phyloP scores from a whole-genome alignment of 176 grass and related monocot genomes.

The Aegilops tauschii region DNA sequence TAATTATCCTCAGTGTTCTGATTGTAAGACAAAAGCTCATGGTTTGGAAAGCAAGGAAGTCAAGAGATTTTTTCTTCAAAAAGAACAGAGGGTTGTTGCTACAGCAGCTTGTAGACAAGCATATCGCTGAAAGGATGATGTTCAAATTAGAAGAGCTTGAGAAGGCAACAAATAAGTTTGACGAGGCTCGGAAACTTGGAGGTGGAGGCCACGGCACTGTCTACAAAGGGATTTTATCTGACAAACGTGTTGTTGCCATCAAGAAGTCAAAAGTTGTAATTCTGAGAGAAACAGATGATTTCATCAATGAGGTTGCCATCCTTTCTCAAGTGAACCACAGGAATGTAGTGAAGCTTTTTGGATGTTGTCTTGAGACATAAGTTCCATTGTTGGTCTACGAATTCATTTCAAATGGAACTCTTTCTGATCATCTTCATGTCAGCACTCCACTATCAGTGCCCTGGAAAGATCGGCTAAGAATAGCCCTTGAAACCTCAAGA shows the following conservation, averaged over 20 bases:
- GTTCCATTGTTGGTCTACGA: slow-evolving; percentile 45
- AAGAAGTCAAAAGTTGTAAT: slow-evolving; percentile 47
- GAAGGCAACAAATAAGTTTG: slow-evolving; percentile 53
- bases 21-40: slow-evolving; percentile 32
- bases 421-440: slow-evolving; percentile 38
- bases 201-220: slow-evolving; percentile 44
- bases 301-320: slow-evolving; percentile 47
- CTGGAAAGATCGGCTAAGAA: slow-evolving; percentile 40
- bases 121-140: slow-evolving; percentile 43
- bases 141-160: slow-evolving; percentile 45
- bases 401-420: slow-evolving; percentile 52
- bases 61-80: slow-evolving; percentile 44
- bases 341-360: slow-evolving; percentile 52
- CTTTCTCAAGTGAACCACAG: slow-evolving; percentile 50
- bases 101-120: slow-evolving; percentile 29
- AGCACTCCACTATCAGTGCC: not conserved
- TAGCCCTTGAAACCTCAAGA: slow-evolving; percentile 43
- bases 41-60: slow-evolving; percentile 23
- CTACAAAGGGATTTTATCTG: slow-evolving; percentile 48
- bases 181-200: slow-evolving; percentile 29
- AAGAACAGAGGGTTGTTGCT: slow-evolving; percentile 41
- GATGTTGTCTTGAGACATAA: slow-evolving; percentile 53
- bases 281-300: slow-evolving; percentile 43
- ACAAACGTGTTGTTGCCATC: slow-evolving; percentile 43
- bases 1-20: slow-evolving; percentile 19